Conservation (phyloP, 177 flowering plant genomes). For the Tripterygium wilfordii region DNA sequence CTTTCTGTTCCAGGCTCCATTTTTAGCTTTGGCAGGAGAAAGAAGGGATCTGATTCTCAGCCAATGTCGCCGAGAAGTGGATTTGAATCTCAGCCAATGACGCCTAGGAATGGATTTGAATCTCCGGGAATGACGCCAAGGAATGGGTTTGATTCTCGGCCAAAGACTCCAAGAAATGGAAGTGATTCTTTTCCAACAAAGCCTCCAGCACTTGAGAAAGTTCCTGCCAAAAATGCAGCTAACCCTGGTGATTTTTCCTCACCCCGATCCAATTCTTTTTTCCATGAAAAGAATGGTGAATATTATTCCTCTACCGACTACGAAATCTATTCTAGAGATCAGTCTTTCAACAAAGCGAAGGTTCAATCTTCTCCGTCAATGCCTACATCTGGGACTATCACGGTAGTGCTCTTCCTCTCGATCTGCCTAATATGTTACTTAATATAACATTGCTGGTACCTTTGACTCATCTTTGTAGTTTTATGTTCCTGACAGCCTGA, state of each 20-base stretch:
- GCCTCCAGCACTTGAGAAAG: background rate
- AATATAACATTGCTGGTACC: too few relatives aligned
- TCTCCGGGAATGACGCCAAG: too few relatives aligned
- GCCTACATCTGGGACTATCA: slow-evolving; percentile 9
- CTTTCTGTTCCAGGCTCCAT: too few relatives aligned
- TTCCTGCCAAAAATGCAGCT: background rate
- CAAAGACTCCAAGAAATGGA: slow-evolving; percentile 7
- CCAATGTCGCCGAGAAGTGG: slow-evolving; percentile 4
- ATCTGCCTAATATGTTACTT: too few relatives aligned
- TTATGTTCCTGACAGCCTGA: too few relatives aligned
- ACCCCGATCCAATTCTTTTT: background rate
- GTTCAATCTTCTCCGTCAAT: slow-evolving; percentile 1
- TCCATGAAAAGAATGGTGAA: slow-evolving; percentile 1
- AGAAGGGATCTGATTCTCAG: slow-evolving; percentile 8
- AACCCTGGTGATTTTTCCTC: background rate
- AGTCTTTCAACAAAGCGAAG: slow-evolving; percentile 6
- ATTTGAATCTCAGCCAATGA: slow-evolving; percentile 1
- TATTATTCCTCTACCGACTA: slow-evolving; percentile 6
- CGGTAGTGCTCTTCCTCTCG: slow-evolving; percentile 4
- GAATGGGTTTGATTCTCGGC: slow-evolving; percentile 6
- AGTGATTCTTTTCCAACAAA: slow-evolving; percentile 1
- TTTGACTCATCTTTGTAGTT: too few relatives aligned
- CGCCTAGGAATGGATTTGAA: slow-evolving; percentile 8
- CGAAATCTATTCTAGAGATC: slow-evolving; percentile 10
- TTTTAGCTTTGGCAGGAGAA: slow-evolving; percentile 14